Conservation (phyloP, 768 basidiomycete species). For the Boletus vermiculosoides region DNA sequence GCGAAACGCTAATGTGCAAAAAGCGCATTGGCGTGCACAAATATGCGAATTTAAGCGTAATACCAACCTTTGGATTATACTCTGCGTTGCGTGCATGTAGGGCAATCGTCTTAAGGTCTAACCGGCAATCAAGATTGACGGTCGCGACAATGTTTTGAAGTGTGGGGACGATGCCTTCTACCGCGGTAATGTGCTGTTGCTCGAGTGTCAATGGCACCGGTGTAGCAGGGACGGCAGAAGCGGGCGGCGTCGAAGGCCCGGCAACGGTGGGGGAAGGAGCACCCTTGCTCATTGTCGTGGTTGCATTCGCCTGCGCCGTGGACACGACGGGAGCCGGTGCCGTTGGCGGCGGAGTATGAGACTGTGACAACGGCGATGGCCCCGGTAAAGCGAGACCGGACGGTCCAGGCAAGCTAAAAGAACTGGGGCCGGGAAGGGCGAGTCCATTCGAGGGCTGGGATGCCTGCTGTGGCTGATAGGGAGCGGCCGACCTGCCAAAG, state of each 20-base stretch:
- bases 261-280: slow-evolving; percentile 44
- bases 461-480: slow-evolving; percentile 42
- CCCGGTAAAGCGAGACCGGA: slow-evolving; percentile 52
- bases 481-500: slow-evolving; percentile 62
- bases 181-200: slow-evolving; percentile 93
- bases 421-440: slow-evolving; percentile 50
- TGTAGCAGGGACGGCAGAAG: slow-evolving; percentile 57
- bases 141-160: slow-evolving; percentile 99
- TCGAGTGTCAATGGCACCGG: slow-evolving; percentile 78
- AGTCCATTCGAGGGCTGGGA: slow-evolving; percentile 50
- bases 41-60: slow-evolving; percentile 32
- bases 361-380: slow-evolving; percentile 53
- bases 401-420: slow-evolving; percentile 43
- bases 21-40: slow-evolving; percentile 60
- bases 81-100: slow-evolving; percentile 97
- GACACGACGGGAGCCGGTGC: slow-evolving; percentile 6
- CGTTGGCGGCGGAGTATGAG: slow-evolving; percentile 34
- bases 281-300: slow-evolving; percentile 31
- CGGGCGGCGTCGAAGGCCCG: slow-evolving; percentile 57
- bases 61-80: slow-evolving; percentile 99
- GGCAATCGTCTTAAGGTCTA: slow-evolving; percentile 98
- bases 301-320: slow-evolving; percentile 30
- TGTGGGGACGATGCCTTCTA: slow-evolving; percentile 98
- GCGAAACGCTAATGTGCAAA: slow-evolving; percentile 92
- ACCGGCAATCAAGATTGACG: slow-evolving; percentile 93